Evolutionary conservation across 2,329 filamentous ascomycete species (phyloP).

Genomic region (Trichoderma aggressivum): DNA sequence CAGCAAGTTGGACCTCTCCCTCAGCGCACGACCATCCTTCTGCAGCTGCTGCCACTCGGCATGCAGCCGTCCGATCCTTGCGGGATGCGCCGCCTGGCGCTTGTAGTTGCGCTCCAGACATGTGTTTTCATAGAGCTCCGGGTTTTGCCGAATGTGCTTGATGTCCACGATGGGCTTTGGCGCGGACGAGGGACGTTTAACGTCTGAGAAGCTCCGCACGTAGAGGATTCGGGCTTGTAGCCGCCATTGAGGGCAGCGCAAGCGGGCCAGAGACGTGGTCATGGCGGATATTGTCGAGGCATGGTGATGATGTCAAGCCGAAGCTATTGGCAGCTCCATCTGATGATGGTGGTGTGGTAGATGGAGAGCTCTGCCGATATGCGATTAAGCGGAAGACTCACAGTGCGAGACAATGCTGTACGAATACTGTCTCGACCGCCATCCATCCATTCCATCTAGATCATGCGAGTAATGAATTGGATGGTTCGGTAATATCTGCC

Average conservation of each 20-base stretch:
- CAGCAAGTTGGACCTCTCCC: slow-evolving; percentile 64
- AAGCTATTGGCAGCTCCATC: not conserved
- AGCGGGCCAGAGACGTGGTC: slow-evolving; percentile 27
- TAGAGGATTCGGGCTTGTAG: not conserved
- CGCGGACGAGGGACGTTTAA: slow-evolving; percentile 62
- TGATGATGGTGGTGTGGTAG: slow-evolving; percentile 10
- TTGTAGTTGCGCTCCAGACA: slow-evolving; percentile 82
- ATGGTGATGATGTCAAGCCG: slow-evolving; percentile 12
- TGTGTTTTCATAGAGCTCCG: slow-evolving; percentile 75
- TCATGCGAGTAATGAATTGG: not conserved
- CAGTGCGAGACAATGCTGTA: not conserved
- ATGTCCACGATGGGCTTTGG: slow-evolving; percentile 79
- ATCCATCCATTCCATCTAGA: not conserved
- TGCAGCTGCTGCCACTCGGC: slow-evolving; percentile 60
- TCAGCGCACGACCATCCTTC: slow-evolving; percentile 55
- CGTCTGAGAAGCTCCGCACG: slow-evolving; percentile 5
- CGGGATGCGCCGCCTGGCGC: slow-evolving; percentile 51
- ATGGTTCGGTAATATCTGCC: not conserved
- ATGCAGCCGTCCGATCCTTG: slow-evolving; percentile 54
- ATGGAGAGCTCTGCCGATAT: slow-evolving; percentile 6
- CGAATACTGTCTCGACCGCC: not conserved
- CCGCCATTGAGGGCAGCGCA: slow-evolving; percentile 17
- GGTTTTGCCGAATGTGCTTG: slow-evolving; percentile 85
- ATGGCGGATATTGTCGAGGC: slow-evolving; percentile 23
- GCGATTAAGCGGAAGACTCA: not conserved